Evolutionary conservation across 2,329 filamentous ascomycete species (phyloP), one percentile per base, ranked within the genome.

Genomic region (Xylaria multiplex): DNA sequence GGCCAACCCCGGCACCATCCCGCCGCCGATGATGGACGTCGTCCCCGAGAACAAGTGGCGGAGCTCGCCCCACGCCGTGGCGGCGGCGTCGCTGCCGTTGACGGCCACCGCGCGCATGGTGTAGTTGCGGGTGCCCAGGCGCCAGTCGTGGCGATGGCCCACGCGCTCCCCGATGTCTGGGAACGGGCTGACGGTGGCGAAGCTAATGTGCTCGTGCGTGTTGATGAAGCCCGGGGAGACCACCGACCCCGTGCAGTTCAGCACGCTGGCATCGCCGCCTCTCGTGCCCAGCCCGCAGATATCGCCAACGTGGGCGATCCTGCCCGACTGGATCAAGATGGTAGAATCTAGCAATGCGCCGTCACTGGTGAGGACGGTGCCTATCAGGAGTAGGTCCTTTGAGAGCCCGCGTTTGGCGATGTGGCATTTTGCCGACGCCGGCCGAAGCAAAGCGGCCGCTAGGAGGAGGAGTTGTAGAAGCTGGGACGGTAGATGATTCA

Each of bases 281-380:
- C 56, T 50, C 3, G 46, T 32, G 24, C 54, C 56, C 1, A 68
- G 50, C 0, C 54, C 54, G 58, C 67, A 71, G 4, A 62, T 9
- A 27, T 66, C 66, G 24, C 69, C 70, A 3, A 70, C 69, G 35
- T 68, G 66, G 27, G 67, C 35, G 59, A 73, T 69, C 55, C 35
- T 59, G 53, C 75, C 76, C 0, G 74, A 71, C 6, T 73, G 72
- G 0, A 78, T 45, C 35, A 72, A 70, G 19, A 78, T 64, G 32
- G 70, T 69, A 59, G 73, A 70, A 43, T 73, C 69, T 1, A 14
- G 9, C 14, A 59, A 43, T 6, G 73, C 74, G 6, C 72, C 72
- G 11, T 74, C 67, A 1, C 69, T 50, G 0, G 76, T 85, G 81
- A 67, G 76, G 46, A 77, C 70, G 1, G 79, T 85, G 43, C 83